Evolutionary conservation across 139 green algal genomes (phyloP).

Genomic region (Coccomyxa sp.): DNA sequence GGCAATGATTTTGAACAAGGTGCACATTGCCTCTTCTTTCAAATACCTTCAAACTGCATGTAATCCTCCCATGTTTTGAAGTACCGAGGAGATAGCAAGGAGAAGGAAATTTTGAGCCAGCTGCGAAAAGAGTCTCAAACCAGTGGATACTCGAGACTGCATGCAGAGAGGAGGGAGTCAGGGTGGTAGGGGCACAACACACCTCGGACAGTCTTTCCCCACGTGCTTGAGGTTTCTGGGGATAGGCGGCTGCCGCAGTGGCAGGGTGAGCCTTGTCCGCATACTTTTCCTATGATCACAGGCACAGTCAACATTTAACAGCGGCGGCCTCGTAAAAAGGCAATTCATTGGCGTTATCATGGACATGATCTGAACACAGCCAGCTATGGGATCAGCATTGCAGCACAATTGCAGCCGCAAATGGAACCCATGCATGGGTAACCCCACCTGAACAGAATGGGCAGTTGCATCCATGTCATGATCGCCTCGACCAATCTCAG

Average conservation of each 20-base stretch:
- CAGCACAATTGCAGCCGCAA: background rate
- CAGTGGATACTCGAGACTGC: background rate
- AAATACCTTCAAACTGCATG: background rate
- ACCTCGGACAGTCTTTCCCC: background rate
- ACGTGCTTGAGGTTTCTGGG: background rate
- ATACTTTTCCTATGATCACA: background rate
- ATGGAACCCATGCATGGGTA: background rate
- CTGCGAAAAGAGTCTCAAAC: background rate
- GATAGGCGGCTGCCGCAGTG: background rate
- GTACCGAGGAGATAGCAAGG: background rate
- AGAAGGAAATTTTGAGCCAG: background rate
- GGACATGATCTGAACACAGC: background rate
- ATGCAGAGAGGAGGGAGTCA: background rate
- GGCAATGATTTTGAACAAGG: background rate
- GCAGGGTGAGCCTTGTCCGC: background rate
- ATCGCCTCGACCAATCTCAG: background rate
- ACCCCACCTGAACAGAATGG: background rate
- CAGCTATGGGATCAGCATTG: background rate
- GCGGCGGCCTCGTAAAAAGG: background rate
- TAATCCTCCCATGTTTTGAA: background rate
- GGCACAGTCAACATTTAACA: background rate
- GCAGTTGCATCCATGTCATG: background rate
- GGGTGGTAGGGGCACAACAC: background rate
- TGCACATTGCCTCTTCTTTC: background rate
- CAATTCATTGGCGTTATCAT: background rate